Evolutionary conservation across 306 rosid species (phyloP), one percentile per base, ranked within the genome.

Genomic region (Mimosa bimucronata): DNA sequence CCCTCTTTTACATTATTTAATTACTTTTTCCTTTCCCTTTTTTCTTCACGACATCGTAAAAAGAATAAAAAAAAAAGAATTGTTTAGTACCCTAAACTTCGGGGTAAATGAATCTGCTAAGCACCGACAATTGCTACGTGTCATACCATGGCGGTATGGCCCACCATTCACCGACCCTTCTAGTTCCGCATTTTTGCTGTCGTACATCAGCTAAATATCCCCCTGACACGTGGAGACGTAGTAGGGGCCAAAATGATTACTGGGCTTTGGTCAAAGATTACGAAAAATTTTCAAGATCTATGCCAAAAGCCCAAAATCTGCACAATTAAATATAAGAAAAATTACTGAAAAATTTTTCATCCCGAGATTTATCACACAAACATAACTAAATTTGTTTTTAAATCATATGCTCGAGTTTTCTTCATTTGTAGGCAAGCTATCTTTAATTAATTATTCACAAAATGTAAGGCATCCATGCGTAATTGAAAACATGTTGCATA

Each of bases 61-160:
- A 48, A 1, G 11, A 41, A n/a, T n/a, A n/a, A n/a, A 10, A 11
- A 2, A 0, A 11, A 44, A 12, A 10, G 9, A 0, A 1, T 18
- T 18, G 60, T 53, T 15, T 10, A n/a, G 50, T 2, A 1, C 9
- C 73, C 73, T 67, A n/a, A 21, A 4, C 3, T 19, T 5, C 3
- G 38, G 13, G 73, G 66, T 28, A 15, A 66, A 37, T 5, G 34
- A 53, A 34, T 14, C 28, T 6, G 0, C 1, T 15, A 23, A 41
- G 69, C 60, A 62, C 89, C 89, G 72, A 82, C 81, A 68, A 5
- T 0, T 2, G 50, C 76, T 81, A 86, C 88, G 67, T 64, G 89
- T 75, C 74, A 2, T 1, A 0, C 0, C 4, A 2, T 16, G 80
- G 71, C 23, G 0, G 0, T 6, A 2, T 16, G 80, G 71, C 23